Percentiles rank a stretch among this genome's conserved stretches.
Conservation (phyloP, 2,329 filamentous ascomycete species). For the Coniochaeta pulveracea region DNA sequence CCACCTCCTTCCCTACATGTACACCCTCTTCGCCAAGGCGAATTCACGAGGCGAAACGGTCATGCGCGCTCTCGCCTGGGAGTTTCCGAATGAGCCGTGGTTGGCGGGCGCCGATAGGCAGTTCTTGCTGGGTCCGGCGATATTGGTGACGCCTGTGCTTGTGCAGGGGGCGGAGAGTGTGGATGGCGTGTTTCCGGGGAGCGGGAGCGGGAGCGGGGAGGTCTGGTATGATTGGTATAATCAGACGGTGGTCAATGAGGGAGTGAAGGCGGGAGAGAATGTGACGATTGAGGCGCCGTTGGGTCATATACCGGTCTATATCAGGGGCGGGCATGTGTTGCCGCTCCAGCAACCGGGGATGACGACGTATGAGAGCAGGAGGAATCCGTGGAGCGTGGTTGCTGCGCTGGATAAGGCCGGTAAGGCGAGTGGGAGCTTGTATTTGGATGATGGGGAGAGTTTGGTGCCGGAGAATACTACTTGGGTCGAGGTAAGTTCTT, state of each 20-base stretch:
- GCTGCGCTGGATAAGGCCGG: conserved; percentile 46
- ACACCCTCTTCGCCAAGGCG: conserved; percentile 59
- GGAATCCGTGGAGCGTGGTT: conserved; percentile 56
- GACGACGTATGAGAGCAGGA: conserved; percentile 52
- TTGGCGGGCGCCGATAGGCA: conserved; percentile 57
- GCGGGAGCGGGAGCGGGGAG: conserved; percentile 40
- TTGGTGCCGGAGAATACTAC: conserved; percentile 43
- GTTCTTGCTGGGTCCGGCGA: conserved; percentile 56
- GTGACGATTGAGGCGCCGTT: conserved; percentile 33
- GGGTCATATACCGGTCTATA: conserved; percentile 60
- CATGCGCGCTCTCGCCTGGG: conserved; percentile 64
- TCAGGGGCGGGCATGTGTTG: conserved; percentile 57
- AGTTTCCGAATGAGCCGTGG: conserved; percentile 60
- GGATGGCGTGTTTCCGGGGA: conserved; percentile 58
- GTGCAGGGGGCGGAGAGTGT: conserved; percentile 50
- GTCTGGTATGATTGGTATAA: conserved; percentile 76
- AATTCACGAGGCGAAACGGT: conserved; percentile 57
- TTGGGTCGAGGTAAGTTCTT: conserved; percentile 32
- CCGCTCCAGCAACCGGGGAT: conserved; percentile 57
- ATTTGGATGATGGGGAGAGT: conserved; percentile 67
- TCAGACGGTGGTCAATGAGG: conserved; percentile 34
- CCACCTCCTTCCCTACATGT: conserved; percentile 61
- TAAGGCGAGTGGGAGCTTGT: conserved; percentile 48
- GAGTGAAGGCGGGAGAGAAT: conserved; percentile 22
- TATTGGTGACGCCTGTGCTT: conserved; percentile 59